A percentile compares a stretch with the other conserved stretches of the same genome.
phyloP scores from a whole-genome alignment of 2,329 filamentous ascomycete species.

The Colletotrichum lentis region DNA sequence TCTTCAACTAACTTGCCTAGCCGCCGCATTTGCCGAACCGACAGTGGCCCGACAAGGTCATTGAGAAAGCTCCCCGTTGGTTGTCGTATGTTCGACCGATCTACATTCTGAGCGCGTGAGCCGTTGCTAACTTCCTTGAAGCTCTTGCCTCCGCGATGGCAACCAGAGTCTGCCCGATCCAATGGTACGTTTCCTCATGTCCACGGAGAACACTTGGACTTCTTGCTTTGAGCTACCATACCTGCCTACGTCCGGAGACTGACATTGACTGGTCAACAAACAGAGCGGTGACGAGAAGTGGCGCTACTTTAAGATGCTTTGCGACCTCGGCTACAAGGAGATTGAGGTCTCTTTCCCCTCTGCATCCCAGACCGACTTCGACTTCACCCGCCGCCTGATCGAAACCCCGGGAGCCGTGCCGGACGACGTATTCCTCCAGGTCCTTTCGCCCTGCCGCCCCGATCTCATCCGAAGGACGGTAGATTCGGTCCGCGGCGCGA shows the following conservation, averaged over 20 bases:
- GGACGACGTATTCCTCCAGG: constrained; percentile 90
- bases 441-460: constrained; percentile 88
- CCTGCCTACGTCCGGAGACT: constrained; percentile 1
- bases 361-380: constrained; percentile 93
- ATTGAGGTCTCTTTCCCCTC: constrained; percentile 97
- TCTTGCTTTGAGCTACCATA: constrained; percentile 19
- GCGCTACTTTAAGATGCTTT: constrained; percentile 93
- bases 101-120: constrained; percentile 47
- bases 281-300: constrained; percentile 95
- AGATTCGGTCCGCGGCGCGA: constrained; percentile 85
- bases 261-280: neutral
- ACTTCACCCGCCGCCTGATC: constrained; percentile 88
- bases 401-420: constrained; percentile 84
- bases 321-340: constrained; percentile 93
- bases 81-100: constrained; percentile 60
- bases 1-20: too few species aligned
- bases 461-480: constrained; percentile 91
- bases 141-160: constrained; percentile 69
- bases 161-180: constrained; percentile 94
- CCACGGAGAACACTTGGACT: too few species aligned
- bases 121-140: too few species aligned
- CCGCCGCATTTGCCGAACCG: constrained; percentile 59
- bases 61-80: constrained; percentile 89
- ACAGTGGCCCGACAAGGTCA: constrained; percentile 83
- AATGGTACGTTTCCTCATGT: constrained; percentile 70